A percentile compares a stretch with the other conserved stretches of the same genome.
phyloP scores from a whole-genome alignment of 2,329 filamentous ascomycete genomes.

The Paradendryphiella salina region DNA sequence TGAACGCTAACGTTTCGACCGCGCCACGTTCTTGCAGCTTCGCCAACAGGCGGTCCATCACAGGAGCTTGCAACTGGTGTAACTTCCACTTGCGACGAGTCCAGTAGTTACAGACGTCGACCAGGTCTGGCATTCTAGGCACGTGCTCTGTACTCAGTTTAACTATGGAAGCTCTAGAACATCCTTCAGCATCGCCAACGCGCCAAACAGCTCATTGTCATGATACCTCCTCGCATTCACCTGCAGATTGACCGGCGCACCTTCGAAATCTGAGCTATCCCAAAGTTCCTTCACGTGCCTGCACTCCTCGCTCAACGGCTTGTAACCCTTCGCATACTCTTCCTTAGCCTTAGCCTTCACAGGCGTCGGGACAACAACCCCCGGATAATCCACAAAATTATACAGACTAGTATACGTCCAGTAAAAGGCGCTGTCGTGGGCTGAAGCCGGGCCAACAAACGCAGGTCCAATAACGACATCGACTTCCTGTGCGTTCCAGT shows the following conservation, averaged over 20 bases:
- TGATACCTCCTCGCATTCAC: conserved; percentile 26
- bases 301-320: conserved; percentile 24
- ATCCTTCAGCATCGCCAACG: conserved; percentile 22
- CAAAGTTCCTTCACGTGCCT: conserved; percentile 26
- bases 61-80: no score
- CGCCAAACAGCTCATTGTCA: conserved; percentile 28
- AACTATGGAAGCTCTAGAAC: conserved; percentile 17
- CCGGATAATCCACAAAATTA: conserved; percentile 29
- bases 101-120: no score
- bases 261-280: conserved; percentile 23
- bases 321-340: conserved; percentile 19
- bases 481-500: conserved; percentile 27
- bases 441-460: conserved; percentile 25
- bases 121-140: background rate
- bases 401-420: conserved; percentile 29
- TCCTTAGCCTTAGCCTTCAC: conserved; percentile 17
- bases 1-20: no score
- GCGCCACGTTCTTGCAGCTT: no score
- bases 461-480: conserved; percentile 28
- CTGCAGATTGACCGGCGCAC: conserved; percentile 29
- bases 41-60: no score
- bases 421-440: conserved; percentile 27
- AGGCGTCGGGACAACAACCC: conserved; percentile 25
- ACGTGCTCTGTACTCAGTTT: background rate
- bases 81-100: no score